Evolutionary conservation across 768 basidiomycete genomes (phyloP), one percentile per base, ranked within the genome.

Genomic region (Tricholoma matsutake): DNA sequence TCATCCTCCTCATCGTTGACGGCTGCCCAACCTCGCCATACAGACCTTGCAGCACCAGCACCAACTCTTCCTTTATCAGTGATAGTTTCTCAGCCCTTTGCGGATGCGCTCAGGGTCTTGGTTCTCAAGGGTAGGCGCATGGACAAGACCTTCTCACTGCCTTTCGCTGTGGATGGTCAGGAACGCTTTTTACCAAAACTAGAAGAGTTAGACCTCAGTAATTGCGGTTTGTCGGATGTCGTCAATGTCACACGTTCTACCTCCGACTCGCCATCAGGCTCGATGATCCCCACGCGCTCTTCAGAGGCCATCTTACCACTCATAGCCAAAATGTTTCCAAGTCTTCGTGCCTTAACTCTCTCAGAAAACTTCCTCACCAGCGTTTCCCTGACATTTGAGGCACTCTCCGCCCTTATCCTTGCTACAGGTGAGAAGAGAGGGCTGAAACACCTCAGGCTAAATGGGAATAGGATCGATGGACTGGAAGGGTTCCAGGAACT

Each of bases 161-260:
- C 89, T 2, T 60, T 65, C 14, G 54, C 69, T 6, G 56, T 68
- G 0, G 71, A 73, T 6, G 70, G 68, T n/a, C 68, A 72, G 58
- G n/a, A 66, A 28, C 75, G 75, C 0, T 74, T 86, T 54, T 73
- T 94, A 31, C 90, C 90, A 0, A 74, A 71, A 34, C 73, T 94
- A 32, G 91, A 93, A 69, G 92, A 92, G 67, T 81, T 94, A 9
- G 78, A 78, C 64, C 71, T 94, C 41, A 88, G 90, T 67, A 88
- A 87, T 5, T 94, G 92, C 67, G 83, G 83, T 60, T 76, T 94
- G 6, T 68, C 78, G 14, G 88, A 92, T 67, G 65, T 70, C 1
- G 79, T 92, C n/a, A 61, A 82, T 1, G 79, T 88, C 13, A 70
- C 79, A 13, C 76, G 74, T 11, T 65, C 69, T 13, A 73, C 72